These are phyloP conservation scores for Platanthera zijinensis DNA, from an alignment of 106 monocot species.

Conservation along the genomic window DNA sequence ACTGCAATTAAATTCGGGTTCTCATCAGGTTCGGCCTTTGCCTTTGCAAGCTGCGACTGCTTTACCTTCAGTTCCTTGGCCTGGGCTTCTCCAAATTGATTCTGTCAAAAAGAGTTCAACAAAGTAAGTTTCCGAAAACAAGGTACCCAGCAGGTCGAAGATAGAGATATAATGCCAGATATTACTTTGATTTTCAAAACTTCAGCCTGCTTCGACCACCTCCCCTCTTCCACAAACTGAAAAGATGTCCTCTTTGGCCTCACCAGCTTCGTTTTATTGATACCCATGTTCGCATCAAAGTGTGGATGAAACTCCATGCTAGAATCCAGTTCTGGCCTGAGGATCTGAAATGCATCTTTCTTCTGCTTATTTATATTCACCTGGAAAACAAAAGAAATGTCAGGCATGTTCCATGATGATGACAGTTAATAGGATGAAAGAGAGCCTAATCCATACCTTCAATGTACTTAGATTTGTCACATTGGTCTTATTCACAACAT, in stretches of 20 bases:
- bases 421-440: not conserved
- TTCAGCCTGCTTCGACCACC: constrained; percentile 82
- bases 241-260: constrained; percentile 80
- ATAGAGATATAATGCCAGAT: not conserved
- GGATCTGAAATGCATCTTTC: constrained; percentile 97
- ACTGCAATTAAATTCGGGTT: constrained; percentile 94
- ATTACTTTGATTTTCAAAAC: constrained; percentile 68
- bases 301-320: constrained; percentile 33
- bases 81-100: constrained; percentile 95
- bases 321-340: constrained; percentile 80
- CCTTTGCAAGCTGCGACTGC: constrained; percentile 82
- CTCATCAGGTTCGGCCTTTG: constrained; percentile 78
- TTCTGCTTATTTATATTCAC: constrained; percentile 99
- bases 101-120: constrained; percentile 28
- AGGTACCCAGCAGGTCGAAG: not conserved
- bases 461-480: constrained; percentile 79
- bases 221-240: constrained; percentile 99
- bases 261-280: constrained; percentile 75
- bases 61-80: constrained; percentile 88
- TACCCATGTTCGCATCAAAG: constrained; percentile 83
- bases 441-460: constrained; percentile 37
- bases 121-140: not conserved
- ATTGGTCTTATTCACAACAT: constrained; percentile 62
- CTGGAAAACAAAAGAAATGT: constrained; percentile 25
- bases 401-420: not conserved